These are phyloP conservation scores for Epichloe aotearoae DNA, from an alignment of 2,329 filamentous ascomycete genomes.

Conservation along the genomic window DNA sequence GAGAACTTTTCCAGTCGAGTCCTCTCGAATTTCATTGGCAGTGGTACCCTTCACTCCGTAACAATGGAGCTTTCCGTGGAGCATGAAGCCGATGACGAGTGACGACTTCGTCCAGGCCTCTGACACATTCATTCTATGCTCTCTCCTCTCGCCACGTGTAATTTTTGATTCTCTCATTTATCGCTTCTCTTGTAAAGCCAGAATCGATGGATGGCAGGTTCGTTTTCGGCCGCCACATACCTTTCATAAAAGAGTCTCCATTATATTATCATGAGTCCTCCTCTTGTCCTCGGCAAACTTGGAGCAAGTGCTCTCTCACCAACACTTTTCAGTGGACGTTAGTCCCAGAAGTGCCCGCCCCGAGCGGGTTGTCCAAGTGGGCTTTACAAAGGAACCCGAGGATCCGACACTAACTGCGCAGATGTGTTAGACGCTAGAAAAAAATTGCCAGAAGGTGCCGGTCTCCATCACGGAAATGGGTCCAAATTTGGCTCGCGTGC, in stretches of 20 bases:
- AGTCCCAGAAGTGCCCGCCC: slow-evolving; percentile 1
- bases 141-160: neutral
- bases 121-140: neutral
- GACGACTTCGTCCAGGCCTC: neutral
- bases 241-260: neutral
- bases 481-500: neutral
- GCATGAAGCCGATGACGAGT: neutral
- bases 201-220: neutral
- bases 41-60: no score
- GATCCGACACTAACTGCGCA: slow-evolving; percentile 7
- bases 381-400: slow-evolving; percentile 15
- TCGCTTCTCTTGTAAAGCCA: neutral
- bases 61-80: no score
- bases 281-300: neutral
- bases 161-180: neutral
- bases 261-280: neutral
- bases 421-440: slow-evolving; percentile 10
- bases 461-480: neutral
- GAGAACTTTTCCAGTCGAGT: neutral
- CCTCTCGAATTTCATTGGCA: no score
- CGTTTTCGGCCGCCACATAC: neutral
- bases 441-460: slow-evolving; percentile 9
- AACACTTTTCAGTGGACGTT: neutral
- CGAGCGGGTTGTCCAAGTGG: slow-evolving; percentile 9
- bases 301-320: neutral